phyloP scores from a whole-genome alignment of 2,329 filamentous ascomycete genomes.

The Colletotrichum ledebouriae region DNA sequence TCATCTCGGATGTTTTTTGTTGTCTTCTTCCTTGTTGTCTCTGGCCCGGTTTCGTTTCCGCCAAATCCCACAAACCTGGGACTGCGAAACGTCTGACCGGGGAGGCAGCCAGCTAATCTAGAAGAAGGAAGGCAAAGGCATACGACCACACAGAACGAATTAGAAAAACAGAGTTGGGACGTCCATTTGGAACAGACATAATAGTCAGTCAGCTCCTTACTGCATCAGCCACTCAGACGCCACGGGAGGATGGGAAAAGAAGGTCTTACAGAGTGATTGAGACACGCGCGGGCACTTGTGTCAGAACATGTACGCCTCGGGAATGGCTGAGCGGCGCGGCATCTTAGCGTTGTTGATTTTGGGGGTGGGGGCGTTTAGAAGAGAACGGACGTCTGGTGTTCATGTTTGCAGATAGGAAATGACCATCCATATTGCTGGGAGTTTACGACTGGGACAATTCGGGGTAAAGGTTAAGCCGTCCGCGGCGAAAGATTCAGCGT shows the following conservation, averaged over 20 bases:
- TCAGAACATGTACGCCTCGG: conserved; percentile 41
- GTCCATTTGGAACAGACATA: neutral
- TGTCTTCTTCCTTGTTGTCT: neutral
- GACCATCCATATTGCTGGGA: neutral
- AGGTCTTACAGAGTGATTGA: conserved; percentile 18
- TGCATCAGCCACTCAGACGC: conserved; percentile 10
- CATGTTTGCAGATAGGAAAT: neutral
- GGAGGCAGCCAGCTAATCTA: conserved; percentile 26
- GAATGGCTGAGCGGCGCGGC: conserved; percentile 33
- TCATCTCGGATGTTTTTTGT: conserved; percentile 13
- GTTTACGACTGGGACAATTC: neutral
- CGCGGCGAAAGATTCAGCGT: conserved; percentile 12
- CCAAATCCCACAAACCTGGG: conserved; percentile 20
- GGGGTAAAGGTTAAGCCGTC: conserved; percentile 17
- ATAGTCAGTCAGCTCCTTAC: neutral
- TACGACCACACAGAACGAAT: neutral
- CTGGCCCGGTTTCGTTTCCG: conserved; percentile 14
- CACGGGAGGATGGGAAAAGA: neutral
- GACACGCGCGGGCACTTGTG: conserved; percentile 32
- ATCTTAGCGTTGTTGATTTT: conserved; percentile 5
- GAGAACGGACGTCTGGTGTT: conserved; percentile 11
- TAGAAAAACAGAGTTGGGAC: neutral
- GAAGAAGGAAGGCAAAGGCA: neutral
- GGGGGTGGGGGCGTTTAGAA: neutral
- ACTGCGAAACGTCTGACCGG: conserved; percentile 34